phyloP scores from a whole-genome alignment of 2,329 filamentous ascomycete genomes.

The Colletotrichum plurivorum region DNA sequence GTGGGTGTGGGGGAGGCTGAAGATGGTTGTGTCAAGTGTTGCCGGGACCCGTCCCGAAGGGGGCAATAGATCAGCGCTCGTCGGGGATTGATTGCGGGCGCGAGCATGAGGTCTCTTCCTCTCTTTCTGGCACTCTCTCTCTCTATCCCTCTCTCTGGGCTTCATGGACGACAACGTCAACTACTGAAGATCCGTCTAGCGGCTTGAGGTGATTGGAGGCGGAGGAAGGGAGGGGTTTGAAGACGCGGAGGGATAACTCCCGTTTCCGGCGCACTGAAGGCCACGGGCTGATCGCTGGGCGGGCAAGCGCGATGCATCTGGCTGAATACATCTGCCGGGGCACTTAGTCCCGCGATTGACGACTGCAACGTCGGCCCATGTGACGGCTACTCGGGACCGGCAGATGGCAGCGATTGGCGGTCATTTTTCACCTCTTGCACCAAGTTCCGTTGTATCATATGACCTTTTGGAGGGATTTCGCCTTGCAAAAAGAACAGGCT shows the following conservation, averaged over 20 bases:
- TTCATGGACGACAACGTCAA: too few species aligned
- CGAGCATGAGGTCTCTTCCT: constrained; percentile 7
- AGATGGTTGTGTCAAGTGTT: constrained; percentile 3
- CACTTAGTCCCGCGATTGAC: constrained; percentile 29
- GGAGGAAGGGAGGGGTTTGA: neutral
- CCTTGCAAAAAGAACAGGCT: neutral
- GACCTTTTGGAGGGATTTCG: neutral
- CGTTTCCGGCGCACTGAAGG: constrained; percentile 6
- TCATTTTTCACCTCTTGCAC: neutral
- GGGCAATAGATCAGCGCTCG: constrained; percentile 8
- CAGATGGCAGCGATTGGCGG: neutral
- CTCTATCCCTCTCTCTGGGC: too few species aligned
- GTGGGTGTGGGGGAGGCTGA: neutral
- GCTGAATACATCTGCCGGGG: constrained; percentile 26
- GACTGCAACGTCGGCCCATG: constrained; percentile 29
- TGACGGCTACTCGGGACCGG: constrained; percentile 12
- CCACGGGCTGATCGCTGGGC: neutral
- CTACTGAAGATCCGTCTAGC: too few species aligned
- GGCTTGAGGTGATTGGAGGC: neutral
- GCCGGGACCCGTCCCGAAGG: neutral
- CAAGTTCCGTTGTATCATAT: neutral
- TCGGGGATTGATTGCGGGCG: neutral
- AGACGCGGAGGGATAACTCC: constrained; percentile 18
- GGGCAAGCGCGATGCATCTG: neutral
- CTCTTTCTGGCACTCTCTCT: too few species aligned